Evolutionary conservation across 2,329 filamentous ascomycete species (phyloP).

Genomic region (Neophaeococcomyces mojaviensis): DNA sequence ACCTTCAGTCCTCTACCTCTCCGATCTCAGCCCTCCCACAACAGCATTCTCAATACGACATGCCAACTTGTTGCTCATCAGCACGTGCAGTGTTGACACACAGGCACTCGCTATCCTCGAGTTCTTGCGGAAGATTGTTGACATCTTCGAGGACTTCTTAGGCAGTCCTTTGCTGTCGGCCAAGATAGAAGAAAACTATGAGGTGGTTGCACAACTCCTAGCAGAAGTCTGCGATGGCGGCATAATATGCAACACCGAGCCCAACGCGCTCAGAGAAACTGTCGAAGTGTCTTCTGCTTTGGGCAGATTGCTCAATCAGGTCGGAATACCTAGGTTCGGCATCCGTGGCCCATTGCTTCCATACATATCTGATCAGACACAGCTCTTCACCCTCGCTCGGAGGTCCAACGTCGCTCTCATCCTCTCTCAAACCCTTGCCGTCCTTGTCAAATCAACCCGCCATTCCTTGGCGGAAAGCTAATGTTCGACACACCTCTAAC

Average conservation of each 20-base stretch:
- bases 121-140: constrained; percentile 87
- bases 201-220: constrained; percentile 86
- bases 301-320: constrained; percentile 78
- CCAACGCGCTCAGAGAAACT: constrained; percentile 81
- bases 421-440: constrained; percentile 28
- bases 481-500: constrained; percentile 92
- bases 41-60: constrained; percentile 84
- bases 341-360: neutral
- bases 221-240: constrained; percentile 96
- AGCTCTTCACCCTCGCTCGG: constrained; percentile 36
- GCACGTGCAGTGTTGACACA: constrained; percentile 75
- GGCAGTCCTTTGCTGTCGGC: constrained; percentile 75
- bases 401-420: constrained; percentile 33
- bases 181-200: constrained; percentile 84
- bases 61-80: constrained; percentile 76
- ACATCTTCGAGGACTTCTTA: constrained; percentile 89
- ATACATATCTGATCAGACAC: constrained; percentile 1
- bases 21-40: constrained; percentile 74
- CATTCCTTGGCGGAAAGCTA: constrained; percentile 83
- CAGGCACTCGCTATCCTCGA: constrained; percentile 87
- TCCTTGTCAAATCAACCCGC: constrained; percentile 37
- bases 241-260: constrained; percentile 80
- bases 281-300: constrained; percentile 88
- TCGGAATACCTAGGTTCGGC: constrained; percentile 67
- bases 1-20: constrained; percentile 77